A percentile compares a stretch with the other conserved stretches of the same genome.
These are phyloP conservation scores for Saccharomyces pastorianus DNA, from an alignment of 1,139 yeast genomes.

Conservation along the genomic window DNA sequence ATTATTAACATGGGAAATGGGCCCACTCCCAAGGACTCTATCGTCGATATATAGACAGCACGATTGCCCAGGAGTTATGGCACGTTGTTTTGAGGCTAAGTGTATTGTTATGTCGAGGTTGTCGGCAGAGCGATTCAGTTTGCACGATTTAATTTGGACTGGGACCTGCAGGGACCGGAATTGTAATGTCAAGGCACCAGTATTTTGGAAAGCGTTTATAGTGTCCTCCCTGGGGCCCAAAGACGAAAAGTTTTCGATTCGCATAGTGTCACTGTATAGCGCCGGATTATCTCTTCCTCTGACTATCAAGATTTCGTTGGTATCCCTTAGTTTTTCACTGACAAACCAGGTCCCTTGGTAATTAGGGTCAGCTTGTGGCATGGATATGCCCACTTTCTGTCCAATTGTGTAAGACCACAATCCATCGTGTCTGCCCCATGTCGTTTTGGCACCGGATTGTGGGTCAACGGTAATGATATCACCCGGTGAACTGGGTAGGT, in stretches of 20 bases:
- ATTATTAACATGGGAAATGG: conserved; percentile 27
- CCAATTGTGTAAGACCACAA: conserved; percentile 94
- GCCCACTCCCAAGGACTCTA: conserved; percentile 73
- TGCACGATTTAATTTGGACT: conserved; percentile 21
- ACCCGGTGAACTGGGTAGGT: conserved; percentile 66
- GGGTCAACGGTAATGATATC: conserved; percentile 58
- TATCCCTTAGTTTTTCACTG: conserved; percentile 52
- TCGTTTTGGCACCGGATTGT: conserved; percentile 39
- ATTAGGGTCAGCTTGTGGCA: conserved; percentile 80
- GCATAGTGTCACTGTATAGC: conserved; percentile 42
- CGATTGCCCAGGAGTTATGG: conserved; percentile 87
- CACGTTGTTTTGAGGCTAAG: conserved; percentile 41
- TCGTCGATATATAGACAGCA: conserved; percentile 63
- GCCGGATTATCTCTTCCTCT: conserved; percentile 59
- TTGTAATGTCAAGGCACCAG: conserved; percentile 41
- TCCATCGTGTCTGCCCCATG: conserved; percentile 80
- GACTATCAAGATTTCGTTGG: conserved; percentile 73
- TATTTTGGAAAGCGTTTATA: not conserved
- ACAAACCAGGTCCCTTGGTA: conserved; percentile 84
- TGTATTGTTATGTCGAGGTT: not conserved
- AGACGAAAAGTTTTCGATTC: conserved; percentile 30
- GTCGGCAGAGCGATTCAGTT: conserved; percentile 28
- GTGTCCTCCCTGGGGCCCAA: conserved; percentile 5
- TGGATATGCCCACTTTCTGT: conserved; percentile 65
- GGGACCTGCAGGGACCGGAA: conserved; percentile 66